These are phyloP conservation scores for Scleroderma bovista DNA, from an alignment of 768 basidiomycete genomes.

Conservation along the genomic window DNA sequence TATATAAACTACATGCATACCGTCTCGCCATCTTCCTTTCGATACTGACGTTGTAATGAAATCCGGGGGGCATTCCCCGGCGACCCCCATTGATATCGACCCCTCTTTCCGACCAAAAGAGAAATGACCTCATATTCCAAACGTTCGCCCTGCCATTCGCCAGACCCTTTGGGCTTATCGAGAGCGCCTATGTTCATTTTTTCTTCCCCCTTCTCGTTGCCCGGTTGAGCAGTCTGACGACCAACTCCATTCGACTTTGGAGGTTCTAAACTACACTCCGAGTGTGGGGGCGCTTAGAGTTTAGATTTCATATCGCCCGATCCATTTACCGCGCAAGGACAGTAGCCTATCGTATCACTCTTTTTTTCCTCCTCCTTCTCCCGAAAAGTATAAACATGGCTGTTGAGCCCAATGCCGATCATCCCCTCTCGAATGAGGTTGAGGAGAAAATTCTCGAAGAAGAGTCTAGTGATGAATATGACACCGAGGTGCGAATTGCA, in stretches of 20 bases:
- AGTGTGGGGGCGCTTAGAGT: too few species aligned
- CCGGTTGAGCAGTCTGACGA: not conserved
- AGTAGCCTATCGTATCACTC: not conserved
- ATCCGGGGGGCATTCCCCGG: too few species aligned
- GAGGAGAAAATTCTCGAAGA: constrained; percentile 10
- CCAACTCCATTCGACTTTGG: constrained; percentile 2
- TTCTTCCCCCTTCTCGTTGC: not conserved
- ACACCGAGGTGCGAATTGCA: too few species aligned
- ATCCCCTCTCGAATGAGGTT: constrained; percentile 2
- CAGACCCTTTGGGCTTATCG: constrained; percentile 5
- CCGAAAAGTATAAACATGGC: constrained; percentile 12
- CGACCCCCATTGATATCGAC: too few species aligned
- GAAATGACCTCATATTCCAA: constrained; percentile 4
- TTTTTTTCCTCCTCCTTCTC: constrained; percentile 3
- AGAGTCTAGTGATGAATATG: constrained; percentile 3
- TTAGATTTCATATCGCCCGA: too few species aligned
- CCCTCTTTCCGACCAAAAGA: too few species aligned
- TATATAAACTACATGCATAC: too few species aligned
- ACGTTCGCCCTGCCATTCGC: constrained; percentile 24
- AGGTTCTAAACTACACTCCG: too few species aligned
- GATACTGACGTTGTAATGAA: too few species aligned
- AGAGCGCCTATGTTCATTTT: not conserved
- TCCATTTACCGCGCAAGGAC: too few species aligned
- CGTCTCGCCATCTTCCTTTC: too few species aligned
- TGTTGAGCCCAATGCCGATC: constrained; percentile 14